Evolutionary conservation across 805 yeast genomes (phyloP), one percentile per base, ranked within the genome.

Genomic region (Candida pseudofarinosa): DNA sequence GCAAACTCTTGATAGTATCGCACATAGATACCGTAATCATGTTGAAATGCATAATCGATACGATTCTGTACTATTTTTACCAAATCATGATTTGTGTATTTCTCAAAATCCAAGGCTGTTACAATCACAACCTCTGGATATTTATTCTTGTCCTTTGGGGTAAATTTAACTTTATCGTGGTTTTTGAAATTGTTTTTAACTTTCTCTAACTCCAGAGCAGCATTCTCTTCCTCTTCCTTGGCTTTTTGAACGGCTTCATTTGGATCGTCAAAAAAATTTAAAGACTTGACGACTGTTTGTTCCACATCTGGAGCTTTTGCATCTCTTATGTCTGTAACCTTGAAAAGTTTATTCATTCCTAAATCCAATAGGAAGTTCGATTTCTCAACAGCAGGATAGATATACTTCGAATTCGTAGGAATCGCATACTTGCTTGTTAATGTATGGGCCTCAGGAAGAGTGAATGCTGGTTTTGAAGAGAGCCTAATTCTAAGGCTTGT

Each of bases 1-100:
- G 78, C 56, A 62, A 87, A 90, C 59, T 93, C 97, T 62, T 88
- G 90, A 28, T 75, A 62, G 87, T 91, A 89, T 46, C 97, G 77
- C 18, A 86, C 79, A 55, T 88, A 91, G 19, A 88, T 65, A 26
- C 96, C 98, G 60, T 83, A 91, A 32, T 78, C 77, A 55, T 88
- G 89, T 10, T 70, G 71, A 60, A 83, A 86, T 4, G 96, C 96
- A 59, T 90, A 91, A 60, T 88, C 90, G 20, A 86, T 84, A 56
- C 97, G 77, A 61, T 89, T 89, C 60, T 88, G 95, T 15, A 88
- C 84, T 42, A 90, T 71, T 42, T 77, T 77, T 14, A 82, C 79
- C 36, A 88, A 69, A 28, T 82, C 79, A 16, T 76, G 74, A 33
- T 76, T 57, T 23, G 81, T 78, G 53, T 79, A 80, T 42, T 73